Conservation (phyloP, 2,329 filamentous ascomycete species). For the Fusarium pininemorale region DNA sequence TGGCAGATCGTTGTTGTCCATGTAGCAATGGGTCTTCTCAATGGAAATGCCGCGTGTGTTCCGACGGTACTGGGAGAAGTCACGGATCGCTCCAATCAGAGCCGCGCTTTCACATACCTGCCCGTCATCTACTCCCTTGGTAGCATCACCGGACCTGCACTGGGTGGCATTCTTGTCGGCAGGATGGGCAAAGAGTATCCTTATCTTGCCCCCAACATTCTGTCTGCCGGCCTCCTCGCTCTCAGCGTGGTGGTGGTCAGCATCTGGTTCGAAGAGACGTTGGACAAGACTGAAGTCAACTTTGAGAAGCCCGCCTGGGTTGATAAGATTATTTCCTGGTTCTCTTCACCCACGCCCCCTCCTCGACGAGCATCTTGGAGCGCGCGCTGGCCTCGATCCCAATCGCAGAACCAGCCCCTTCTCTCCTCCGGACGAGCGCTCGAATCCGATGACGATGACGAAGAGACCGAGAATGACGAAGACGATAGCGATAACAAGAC, state of each 20-base stretch:
- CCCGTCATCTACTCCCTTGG: conserved; percentile 97
- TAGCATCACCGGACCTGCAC: conserved; percentile 87
- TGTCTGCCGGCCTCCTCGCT: conserved; percentile 76
- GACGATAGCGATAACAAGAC: conserved; percentile 34
- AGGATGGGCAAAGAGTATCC: conserved; percentile 72
- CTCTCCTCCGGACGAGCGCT: conserved; percentile 34
- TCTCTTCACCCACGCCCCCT: conserved; percentile 27
- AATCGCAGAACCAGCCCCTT: conserved; percentile 42
- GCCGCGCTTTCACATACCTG: conserved; percentile 89
- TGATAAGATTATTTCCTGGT: conserved; percentile 43
- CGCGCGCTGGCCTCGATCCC: conserved; percentile 49
- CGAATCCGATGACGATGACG: conserved; percentile 41
- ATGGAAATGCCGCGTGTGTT: conserved; percentile 94
- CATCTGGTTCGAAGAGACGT: conserved; percentile 88
- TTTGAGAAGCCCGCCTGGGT: conserved; percentile 49
- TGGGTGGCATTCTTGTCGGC: conserved; percentile 86
- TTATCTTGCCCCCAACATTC: conserved; percentile 84
- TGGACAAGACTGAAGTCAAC: conserved; percentile 45
- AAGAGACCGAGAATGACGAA: conserved; percentile 37
- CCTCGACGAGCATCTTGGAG: conserved; percentile 50
- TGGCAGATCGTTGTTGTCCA: conserved; percentile 90
- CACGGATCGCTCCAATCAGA: conserved; percentile 95
- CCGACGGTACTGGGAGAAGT: conserved; percentile 94
- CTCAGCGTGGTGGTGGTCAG: conserved; percentile 77
- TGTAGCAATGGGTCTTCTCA: conserved; percentile 88